phyloP scores from a whole-genome alignment of 352 stramenopile genomes.

The Pythium myriotylum region DNA sequence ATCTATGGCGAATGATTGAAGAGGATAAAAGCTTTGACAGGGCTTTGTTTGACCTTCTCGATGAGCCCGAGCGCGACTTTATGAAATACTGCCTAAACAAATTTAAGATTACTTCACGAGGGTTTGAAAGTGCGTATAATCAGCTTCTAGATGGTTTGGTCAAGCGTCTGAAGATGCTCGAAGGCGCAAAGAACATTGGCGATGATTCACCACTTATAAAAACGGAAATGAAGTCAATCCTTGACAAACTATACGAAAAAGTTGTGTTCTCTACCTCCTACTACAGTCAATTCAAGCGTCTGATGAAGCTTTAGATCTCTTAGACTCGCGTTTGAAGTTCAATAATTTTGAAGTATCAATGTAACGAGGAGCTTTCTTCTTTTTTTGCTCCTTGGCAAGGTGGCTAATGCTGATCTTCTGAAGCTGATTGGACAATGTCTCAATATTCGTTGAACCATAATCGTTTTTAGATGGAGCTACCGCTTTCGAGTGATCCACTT shows the following conservation, averaged over 20 bases:
- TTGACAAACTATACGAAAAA: constrained; percentile 22
- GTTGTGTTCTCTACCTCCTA: constrained; percentile 14
- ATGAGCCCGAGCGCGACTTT: constrained; percentile 24
- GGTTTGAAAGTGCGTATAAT: constrained; percentile 27
- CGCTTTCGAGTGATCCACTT: constrained; percentile 13
- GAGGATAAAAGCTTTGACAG: constrained; percentile 24
- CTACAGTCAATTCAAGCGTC: constrained; percentile 23
- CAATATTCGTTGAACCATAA: constrained; percentile 22
- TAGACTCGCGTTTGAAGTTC: constrained; percentile 22
- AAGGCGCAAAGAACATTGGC: constrained; percentile 19
- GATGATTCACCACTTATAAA: constrained; percentile 19
- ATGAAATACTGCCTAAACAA: constrained; percentile 24
- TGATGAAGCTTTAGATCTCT: constrained; percentile 12
- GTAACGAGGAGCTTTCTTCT: constrained; percentile 19
- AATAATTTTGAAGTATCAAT: constrained; percentile 24
- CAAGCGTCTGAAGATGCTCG: constrained; percentile 17
- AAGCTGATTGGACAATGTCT: constrained; percentile 21
- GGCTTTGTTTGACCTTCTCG: constrained; percentile 18
- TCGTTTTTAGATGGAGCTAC: constrained; percentile 19
- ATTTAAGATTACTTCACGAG: constrained; percentile 24
- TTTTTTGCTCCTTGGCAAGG: constrained; percentile 19
- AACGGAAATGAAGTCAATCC: constrained; percentile 21
- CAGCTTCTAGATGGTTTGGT: constrained; percentile 18
- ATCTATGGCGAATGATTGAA: constrained; percentile 24
- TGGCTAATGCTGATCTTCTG: constrained; percentile 19